These are phyloP conservation scores for Citropsis articulata DNA, from an alignment of 345 rosid species.

Conservation along the genomic window DNA sequence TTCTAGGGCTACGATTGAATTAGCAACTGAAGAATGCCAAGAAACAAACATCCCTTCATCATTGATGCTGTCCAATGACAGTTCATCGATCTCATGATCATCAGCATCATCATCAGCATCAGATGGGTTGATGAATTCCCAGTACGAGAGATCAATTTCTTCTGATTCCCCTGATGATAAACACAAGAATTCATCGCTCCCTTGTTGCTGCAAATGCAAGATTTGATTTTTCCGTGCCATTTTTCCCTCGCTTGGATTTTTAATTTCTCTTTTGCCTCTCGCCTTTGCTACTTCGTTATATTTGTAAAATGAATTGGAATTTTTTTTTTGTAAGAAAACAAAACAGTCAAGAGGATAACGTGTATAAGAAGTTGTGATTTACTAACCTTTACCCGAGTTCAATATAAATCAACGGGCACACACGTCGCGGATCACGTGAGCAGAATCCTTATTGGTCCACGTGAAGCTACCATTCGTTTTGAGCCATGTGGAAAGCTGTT, in stretches of 20 bases:
- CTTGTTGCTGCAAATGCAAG: neutral
- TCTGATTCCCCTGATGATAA: constrained; percentile 1
- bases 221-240: neutral
- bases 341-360: neutral
- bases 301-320: neutral
- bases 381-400: neutral
- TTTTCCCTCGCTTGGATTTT: neutral
- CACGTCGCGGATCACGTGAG: neutral
- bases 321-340: rapidly evolving
- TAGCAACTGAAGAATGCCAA: constrained; percentile 19
- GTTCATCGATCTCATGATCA: neutral
- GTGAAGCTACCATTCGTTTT: neutral
- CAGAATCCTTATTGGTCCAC: neutral
- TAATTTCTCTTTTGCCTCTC: neutral
- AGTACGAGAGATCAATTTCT: constrained; percentile 22
- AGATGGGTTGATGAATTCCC: constrained; percentile 40
- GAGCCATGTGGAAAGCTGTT: neutral
- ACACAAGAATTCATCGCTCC: constrained; percentile 10
- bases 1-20: neutral
- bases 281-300: neutral
- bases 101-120: constrained; percentile 22
- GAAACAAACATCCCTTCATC: constrained; percentile 14
- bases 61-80: constrained; percentile 1
- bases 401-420: neutral
- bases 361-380: neutral